Base-by-base conservation (phyloP, 345 rosid genomes). In the Populus euphratica region DNA sequence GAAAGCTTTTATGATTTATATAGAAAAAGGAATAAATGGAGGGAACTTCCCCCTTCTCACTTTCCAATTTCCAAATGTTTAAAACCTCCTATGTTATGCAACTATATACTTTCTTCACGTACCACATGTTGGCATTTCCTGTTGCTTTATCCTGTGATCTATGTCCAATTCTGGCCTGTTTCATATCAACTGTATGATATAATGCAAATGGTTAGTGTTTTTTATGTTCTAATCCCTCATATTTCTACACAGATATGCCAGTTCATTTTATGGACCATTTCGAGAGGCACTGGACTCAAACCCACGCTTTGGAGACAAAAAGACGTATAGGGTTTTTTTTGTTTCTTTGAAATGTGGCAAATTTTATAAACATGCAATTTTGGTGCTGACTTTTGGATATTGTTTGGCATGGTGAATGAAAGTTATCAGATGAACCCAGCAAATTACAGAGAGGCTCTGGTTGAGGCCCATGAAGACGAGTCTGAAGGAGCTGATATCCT, bases 391-490 rank as follows among this genome's bases (percentile, higher is more conserved):
- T 79, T 66, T 73, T 68, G 68, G 35, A 59, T 70, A 36, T 77
- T 77, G 39, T 63, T 61, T 87, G 68, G 70, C 75, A 82, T 88
- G 75, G 69, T 73, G 67, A 78, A 85, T 81, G 79, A 88, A 78
- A 95, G 99, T 66, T 95, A 95, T 84, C 99, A 95, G 89, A 95
- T 95, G 98, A 95, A 93, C 76, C 98, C 97, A 62, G 94, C 99
- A 12, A 95, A 95, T 67, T 92, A 93, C 62, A 86, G 97, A 87
- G 99, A 95, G 80, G 96, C 99, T 47, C 83, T 95, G 80, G 83
- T 93, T 21, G 99, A 95, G 86, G 91, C 90, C 17, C 87, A 71
- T 8, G 99, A 82, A 85, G 99, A 95, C 69, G 99, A 93, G 74
- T 83, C 93, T 77, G 99, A 95, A 87, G 99, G 99, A 84, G 99